Evolutionary conservation across 345 rosid genomes (phyloP).

Genomic region (Sonneratia alba): DNA sequence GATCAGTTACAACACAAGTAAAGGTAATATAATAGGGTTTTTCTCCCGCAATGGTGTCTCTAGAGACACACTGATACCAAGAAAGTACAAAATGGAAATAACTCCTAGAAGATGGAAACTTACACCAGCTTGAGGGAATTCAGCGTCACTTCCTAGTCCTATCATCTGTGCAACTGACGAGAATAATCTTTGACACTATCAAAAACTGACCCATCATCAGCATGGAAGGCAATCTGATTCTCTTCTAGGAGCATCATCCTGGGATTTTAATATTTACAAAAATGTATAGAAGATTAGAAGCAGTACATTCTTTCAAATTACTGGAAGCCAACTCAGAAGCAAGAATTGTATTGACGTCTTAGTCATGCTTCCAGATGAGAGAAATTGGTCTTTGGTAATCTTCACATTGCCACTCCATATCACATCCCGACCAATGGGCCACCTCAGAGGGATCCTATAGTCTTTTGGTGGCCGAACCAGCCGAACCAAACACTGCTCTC

Average conservation of each 20-base stretch:
- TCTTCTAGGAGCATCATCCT: constrained; percentile 97
- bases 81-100: constrained; percentile 12
- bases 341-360: constrained; percentile 43
- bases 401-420: constrained; percentile 24
- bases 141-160: constrained; percentile 83
- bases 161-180: constrained; percentile 95
- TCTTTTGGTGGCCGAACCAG: constrained; percentile 91
- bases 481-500: constrained; percentile 63
- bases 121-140: constrained; percentile 90
- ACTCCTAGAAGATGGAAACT: constrained; percentile 18
- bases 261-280: not conserved
- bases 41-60: too few species aligned
- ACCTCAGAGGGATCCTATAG: constrained; percentile 78
- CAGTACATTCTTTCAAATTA: not conserved
- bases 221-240: constrained; percentile 95
- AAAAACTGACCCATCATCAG: constrained; percentile 74
- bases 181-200: constrained; percentile 94
- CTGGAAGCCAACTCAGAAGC: not conserved
- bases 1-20: too few species aligned
- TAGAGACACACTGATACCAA: not conserved
- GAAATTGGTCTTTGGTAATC: constrained; percentile 14
- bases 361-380: constrained; percentile 92
- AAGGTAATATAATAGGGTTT: too few species aligned
- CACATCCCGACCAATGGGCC: constrained; percentile 93
- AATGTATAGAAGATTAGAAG: not conserved